Evolutionary conservation across 2,329 filamentous ascomycete genomes (phyloP), one percentile per base, ranked within the genome.

Genomic region (Pleomassaria siparia): DNA sequence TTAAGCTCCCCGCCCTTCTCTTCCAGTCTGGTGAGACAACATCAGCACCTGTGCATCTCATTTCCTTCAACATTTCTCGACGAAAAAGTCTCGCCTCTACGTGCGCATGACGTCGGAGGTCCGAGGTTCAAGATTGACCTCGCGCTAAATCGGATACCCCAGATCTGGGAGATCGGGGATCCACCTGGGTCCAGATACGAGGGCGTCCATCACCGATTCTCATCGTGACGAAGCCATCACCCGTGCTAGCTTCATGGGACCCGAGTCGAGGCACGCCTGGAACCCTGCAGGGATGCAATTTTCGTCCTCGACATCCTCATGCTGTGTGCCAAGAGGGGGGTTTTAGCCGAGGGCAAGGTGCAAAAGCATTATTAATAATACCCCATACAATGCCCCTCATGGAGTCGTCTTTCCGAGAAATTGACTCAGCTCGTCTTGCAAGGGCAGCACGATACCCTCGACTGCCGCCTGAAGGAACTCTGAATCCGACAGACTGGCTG

Each of bases 391-490:
- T n/a, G n/a, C n/a, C n/a, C n/a, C 9, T 60, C 52, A 69, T 4
- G 51, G 39, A 3, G 45, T 45, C 15, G 52, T 47, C 49, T 63
- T 69, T 12, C 68, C 69, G 10, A 71, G 44, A 36, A 71, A 71
- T 33, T 70, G 68, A 29, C 55, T 52, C 7, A 71, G 49, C 44
- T 71, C 69, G 24, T 72, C 66, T 35, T 71, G 67, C 29, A 72
- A 43, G 3, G 69, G 67, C 35, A 70, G 41, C 10, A 72, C 63
- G 24, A 72, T 71, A 22, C 64, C 58, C 45, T 70, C 67, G 0
- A 70, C 66, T 2, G 68, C 67, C 24, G 67, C 61, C 44, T 71
- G 66, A 2, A 72, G 51, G 26, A 70, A 71, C 2, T 64, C 62
- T 2, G 61, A 30, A 41, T 70, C 65, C 24, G 69, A 60, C 20